Base-by-base conservation (phyloP, 306 rosid species). In the Bauhinia variegata region DNA sequence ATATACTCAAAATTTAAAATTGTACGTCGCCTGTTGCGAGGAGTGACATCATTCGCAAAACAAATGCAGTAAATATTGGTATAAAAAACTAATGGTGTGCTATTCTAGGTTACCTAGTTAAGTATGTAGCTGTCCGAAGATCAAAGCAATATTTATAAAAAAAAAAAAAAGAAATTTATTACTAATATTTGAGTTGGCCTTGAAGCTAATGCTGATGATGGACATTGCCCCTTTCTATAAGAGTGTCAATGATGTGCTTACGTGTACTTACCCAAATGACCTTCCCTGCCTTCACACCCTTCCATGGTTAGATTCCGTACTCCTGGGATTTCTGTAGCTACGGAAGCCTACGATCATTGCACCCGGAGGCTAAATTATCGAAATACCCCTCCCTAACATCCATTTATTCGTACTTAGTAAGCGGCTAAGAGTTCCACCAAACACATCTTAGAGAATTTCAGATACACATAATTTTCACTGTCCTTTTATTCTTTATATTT, bases 171-270 rank as follows among this genome's bases (percentile, higher is more conserved):
- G 2, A 16, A 16, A 1, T 13, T 7, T 50, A 18, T 17, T 4
- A 15, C n/a, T 15, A 50, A 50, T 7, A 50, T 50, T 16, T 41
- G 18, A 15, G 60, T 48, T 10, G 37, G 64, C 60, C 31, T 60
- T 72, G 56, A 37, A 18, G 74, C 61, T 60, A 70, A 65, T 63
- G 68, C 59, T 49, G 28, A 23, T 23, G 28, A 2, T 23, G 60
- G 43, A 60, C 60, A 12, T 58, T 42, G 78, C 66, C 36, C 43
- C 53, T 10, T 51, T 55, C 41, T 2, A 56, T 63, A 64, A 31
- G 73, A 43, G 16, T 48, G 42, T 59, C 16, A 72, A 61, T 54
- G 16, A 76, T 33, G 61, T 70, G 79, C 75, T 72, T 49, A 50
- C 75, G 75, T 65, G 72, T 62, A 47, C 67, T 66, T 43, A 42